phyloP scores from a whole-genome alignment of 1,284 basidiomycete genomes.

The Phylloboletellus chloephorus region DNA sequence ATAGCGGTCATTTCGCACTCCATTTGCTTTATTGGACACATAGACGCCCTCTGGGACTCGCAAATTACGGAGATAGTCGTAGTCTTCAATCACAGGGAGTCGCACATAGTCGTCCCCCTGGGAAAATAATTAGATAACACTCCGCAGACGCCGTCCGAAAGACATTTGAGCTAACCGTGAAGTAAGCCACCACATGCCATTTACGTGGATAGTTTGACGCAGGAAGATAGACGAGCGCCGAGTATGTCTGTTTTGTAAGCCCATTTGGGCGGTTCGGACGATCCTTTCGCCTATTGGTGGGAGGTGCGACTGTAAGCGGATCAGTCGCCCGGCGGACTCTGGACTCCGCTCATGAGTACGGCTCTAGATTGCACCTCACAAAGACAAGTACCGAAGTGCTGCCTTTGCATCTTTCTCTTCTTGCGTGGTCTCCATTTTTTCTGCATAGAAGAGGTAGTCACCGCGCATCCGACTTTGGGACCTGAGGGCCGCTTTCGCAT shows the following conservation, averaged over 20 bases:
- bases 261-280: constrained; percentile 68
- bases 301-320: constrained; percentile 49
- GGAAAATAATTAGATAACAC: constrained; percentile 15
- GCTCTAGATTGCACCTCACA: constrained; percentile 1
- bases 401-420: constrained; percentile 72
- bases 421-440: constrained; percentile 70
- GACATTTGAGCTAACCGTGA: constrained; percentile 46
- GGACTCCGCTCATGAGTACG: constrained; percentile 12
- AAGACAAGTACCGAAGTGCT: constrained; percentile 50
- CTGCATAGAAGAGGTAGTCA: constrained; percentile 74
- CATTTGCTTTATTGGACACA: constrained; percentile 56
- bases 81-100: constrained; percentile 63
- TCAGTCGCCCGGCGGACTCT: constrained; percentile 61
- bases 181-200: constrained; percentile 78
- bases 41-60: constrained; percentile 61
- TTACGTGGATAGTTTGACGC: constrained; percentile 54
- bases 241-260: constrained; percentile 75
- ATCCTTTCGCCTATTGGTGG: constrained; percentile 61
- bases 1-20: constrained; percentile 39
- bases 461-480: constrained; percentile 78
- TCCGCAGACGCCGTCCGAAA: constrained; percentile 9
- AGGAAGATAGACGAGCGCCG: constrained; percentile 59
- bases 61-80: constrained; percentile 60
- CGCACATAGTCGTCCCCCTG: constrained; percentile 63
- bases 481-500: constrained; percentile 37